A percentile compares a stretch with the other conserved stretches of the same genome.
These are phyloP conservation scores for Ogataea ramenticola DNA, from an alignment of 805 yeast species.

Conservation along the genomic window DNA sequence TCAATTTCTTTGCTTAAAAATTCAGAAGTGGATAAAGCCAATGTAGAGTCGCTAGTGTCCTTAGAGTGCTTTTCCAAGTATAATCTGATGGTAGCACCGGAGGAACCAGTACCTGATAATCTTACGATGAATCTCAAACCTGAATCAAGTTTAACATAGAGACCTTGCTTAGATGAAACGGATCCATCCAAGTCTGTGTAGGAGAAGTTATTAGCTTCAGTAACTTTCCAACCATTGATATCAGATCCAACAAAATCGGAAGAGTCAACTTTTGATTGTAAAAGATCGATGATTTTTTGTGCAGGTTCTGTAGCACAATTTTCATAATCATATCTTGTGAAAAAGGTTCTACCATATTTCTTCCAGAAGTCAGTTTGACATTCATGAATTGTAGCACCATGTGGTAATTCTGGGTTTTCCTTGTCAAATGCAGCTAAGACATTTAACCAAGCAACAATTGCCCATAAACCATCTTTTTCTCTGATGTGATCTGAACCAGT, in stretches of 20 bases:
- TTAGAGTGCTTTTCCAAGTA: constrained; percentile 78
- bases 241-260: constrained; percentile 41
- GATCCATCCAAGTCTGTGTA: constrained; percentile 95
- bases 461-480: constrained; percentile 98
- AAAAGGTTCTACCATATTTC: constrained; percentile 93
- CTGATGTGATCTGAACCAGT: constrained; percentile 97
- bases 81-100: constrained; percentile 94
- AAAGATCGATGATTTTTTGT: constrained; percentile 48
- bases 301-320: constrained; percentile 76
- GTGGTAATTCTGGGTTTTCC: constrained; percentile 37
- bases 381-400: constrained; percentile 59
- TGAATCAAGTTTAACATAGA: constrained; percentile 70
- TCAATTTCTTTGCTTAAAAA: constrained; percentile 58
- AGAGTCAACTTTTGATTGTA: constrained; percentile 32
- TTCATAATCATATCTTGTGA: constrained; percentile 93
- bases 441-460: constrained; percentile 94
- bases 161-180: constrained; percentile 81
- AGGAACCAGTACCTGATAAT: constrained; percentile 94
- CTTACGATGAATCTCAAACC: constrained; percentile 86
- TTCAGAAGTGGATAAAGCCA: constrained; percentile 49
- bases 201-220: constrained; percentile 79
- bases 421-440: constrained; percentile 77
- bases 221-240: constrained; percentile 47
- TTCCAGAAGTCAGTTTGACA: constrained; percentile 86
- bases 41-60: constrained; percentile 42